phyloP scores from a whole-genome alignment of 2,329 filamentous ascomycete species.

The Cordyceps javanica region DNA sequence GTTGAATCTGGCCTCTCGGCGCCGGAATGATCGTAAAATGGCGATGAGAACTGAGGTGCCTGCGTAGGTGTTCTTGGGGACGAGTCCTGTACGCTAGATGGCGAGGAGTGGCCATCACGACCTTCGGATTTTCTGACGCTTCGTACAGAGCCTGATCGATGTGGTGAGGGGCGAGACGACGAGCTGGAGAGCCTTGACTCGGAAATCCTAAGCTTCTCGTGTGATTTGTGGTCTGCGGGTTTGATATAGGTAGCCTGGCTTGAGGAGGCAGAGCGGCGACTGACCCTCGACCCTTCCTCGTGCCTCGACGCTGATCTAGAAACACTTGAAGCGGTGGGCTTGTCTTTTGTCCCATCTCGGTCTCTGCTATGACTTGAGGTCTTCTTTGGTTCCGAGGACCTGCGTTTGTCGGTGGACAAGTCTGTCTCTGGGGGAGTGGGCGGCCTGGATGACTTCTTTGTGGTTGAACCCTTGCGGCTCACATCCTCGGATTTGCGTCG shows the following conservation, averaged over 20 bases:
- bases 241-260: conserved; percentile 52
- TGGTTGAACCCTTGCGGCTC: conserved; percentile 30
- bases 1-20: conserved; percentile 28
- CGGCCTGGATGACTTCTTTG: conserved; percentile 42
- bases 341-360: conserved; percentile 22
- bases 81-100: conserved; percentile 45
- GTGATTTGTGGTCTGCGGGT: conserved; percentile 27
- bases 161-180: conserved; percentile 28
- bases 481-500: conserved; percentile 44
- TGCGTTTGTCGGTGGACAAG: conserved; percentile 38
- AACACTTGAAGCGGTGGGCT: conserved; percentile 37
- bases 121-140: conserved; percentile 30
- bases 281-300: conserved; percentile 47
- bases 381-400: conserved; percentile 17
- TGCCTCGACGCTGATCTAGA: conserved; percentile 39
- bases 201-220: conserved; percentile 29
- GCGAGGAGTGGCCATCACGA: conserved; percentile 38
- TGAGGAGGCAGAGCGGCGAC: conserved; percentile 49
- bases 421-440: conserved; percentile 61
- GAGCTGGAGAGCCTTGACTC: conserved; percentile 29
- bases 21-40: conserved; percentile 35
- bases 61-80: conserved; percentile 58
- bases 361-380: conserved; percentile 3
- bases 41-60: conserved; percentile 43
- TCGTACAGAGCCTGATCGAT: conserved; percentile 34